Percentiles rank a stretch among this genome's conserved stretches.
phyloP scores from a whole-genome alignment of 805 yeast genomes.

The Hanseniaspora hatyaiensis region DNA sequence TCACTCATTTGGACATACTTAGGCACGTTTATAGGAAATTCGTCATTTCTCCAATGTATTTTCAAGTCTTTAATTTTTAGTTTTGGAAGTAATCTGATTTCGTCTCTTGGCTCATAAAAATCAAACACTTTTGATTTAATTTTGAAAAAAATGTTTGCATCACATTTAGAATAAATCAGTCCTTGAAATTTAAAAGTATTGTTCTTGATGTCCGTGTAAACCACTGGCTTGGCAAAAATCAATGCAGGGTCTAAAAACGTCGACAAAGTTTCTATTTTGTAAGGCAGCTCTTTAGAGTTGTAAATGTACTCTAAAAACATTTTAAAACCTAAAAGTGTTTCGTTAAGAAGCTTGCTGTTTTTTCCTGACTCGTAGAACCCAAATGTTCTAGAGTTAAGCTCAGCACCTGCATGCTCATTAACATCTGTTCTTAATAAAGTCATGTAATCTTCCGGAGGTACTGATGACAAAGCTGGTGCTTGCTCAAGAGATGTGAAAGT shows the following conservation, averaged over 20 bases:
- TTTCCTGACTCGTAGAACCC: background rate
- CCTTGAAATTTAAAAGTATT: conserved; percentile 27
- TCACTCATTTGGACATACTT: conserved; percentile 21
- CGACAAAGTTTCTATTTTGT: conserved; percentile 10
- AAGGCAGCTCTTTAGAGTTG: conserved; percentile 10
- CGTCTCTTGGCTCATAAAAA: conserved; percentile 25
- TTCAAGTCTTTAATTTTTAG: conserved; percentile 31
- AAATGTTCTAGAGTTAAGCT: conserved; percentile 21
- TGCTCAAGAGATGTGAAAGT: conserved; percentile 27
- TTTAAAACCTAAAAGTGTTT: conserved; percentile 13
- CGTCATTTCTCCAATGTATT: conserved; percentile 35
- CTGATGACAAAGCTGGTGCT: conserved; percentile 30
- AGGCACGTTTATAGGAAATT: conserved; percentile 25
- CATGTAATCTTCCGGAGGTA: conserved; percentile 28
- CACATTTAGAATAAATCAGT: conserved; percentile 9
- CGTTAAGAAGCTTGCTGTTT: conserved; percentile 5
- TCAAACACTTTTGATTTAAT: conserved; percentile 25
- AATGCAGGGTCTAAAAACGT: conserved; percentile 21
- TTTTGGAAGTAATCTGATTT: conserved; percentile 19
- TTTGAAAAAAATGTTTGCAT: conserved; percentile 20
- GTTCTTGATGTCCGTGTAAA: conserved; percentile 25
- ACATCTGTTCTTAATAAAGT: conserved; percentile 28
- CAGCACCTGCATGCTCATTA: conserved; percentile 23
- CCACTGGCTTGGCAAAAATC: conserved; percentile 30
- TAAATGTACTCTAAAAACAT: conserved; percentile 15